Evolutionary conservation across 768 basidiomycete genomes (phyloP).

Genomic region (Suillus bovinus): DNA sequence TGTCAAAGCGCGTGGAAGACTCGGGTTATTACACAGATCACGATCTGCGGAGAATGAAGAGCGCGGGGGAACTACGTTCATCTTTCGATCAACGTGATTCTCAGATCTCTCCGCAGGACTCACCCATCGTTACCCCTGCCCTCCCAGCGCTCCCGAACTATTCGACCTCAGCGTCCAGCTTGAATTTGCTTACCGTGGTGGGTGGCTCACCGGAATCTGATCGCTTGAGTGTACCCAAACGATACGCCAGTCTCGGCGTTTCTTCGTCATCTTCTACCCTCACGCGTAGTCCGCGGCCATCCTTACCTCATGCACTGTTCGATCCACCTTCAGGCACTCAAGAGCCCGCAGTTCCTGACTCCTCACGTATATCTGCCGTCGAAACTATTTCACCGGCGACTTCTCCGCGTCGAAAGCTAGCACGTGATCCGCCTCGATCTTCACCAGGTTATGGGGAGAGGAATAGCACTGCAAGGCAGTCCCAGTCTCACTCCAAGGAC

Average conservation of each 20-base stretch:
- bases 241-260: conserved; percentile 70
- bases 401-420: conserved; percentile 28
- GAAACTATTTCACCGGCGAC: conserved; percentile 22
- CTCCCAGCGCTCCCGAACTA: conserved; percentile 50
- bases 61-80: conserved; percentile 74
- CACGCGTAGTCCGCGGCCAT: conserved; percentile 38
- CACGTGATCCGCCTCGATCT: conserved; percentile 15
- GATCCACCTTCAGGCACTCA: conserved; percentile 44
- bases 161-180: conserved; percentile 65
- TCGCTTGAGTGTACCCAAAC: conserved; percentile 43
- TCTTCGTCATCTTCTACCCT: conserved; percentile 39
- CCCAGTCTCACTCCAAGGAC: conserved; percentile 26
- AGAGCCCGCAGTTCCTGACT: conserved; percentile 16
- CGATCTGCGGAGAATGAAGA: conserved; percentile 83
- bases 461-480: conserved; percentile 21
- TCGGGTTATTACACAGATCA: conserved; percentile 47
- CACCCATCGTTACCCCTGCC: conserved; percentile 35
- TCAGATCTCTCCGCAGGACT: conserved; percentile 24
- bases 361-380: conserved; percentile 24
- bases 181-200: conserved; percentile 53
- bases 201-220: conserved; percentile 35
- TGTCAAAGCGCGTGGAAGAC: conserved; percentile 37
- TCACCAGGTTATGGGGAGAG: conserved; percentile 27
- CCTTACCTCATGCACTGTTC: conserved; percentile 48
- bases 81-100: conserved; percentile 29